Conservation (phyloP, 257 asterid genomes). For the Ilex asprella region DNA sequence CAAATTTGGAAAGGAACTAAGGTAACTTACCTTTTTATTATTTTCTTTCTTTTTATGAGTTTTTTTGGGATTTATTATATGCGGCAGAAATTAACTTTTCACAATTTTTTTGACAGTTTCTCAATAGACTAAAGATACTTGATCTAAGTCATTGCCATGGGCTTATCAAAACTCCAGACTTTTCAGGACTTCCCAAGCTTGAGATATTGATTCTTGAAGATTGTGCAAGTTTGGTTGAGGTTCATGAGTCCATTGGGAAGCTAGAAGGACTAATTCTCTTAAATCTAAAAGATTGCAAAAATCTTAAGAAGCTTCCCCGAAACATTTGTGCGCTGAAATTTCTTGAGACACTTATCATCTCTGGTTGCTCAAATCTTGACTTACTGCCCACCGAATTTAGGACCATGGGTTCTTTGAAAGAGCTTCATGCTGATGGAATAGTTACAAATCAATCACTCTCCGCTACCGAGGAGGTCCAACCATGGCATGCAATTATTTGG, state of each 20-base stretch:
- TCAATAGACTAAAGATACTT: too few relatives aligned
- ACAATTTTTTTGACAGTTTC: too few relatives aligned
- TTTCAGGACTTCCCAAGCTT: too few relatives aligned
- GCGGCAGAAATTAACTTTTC: background rate
- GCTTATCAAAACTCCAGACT: too few relatives aligned
- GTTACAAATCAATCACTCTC: background rate
- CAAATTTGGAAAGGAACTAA: background rate
- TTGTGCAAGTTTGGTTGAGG: too few relatives aligned
- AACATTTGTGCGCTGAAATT: conserved; percentile 11
- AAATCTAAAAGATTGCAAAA: too few relatives aligned
- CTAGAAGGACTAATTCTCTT: too few relatives aligned
- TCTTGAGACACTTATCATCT: conserved; percentile 11
- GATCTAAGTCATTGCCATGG: too few relatives aligned
- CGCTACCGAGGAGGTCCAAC: background rate
- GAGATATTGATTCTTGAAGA: too few relatives aligned
- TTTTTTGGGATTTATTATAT: background rate
- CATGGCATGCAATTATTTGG: conserved; percentile 8
- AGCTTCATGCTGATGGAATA: conserved; percentile 17
- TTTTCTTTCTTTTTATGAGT: background rate
- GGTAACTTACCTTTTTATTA: background rate
- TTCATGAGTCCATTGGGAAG: too few relatives aligned
- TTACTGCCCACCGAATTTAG: conserved; percentile 2
- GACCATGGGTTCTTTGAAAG: conserved; percentile 5
- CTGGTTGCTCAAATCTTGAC: conserved; percentile 10
- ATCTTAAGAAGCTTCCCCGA: too few relatives aligned